Evolutionary conservation across 2,329 filamentous ascomycete species (phyloP).

Genomic region (Westerdykella ornata): DNA sequence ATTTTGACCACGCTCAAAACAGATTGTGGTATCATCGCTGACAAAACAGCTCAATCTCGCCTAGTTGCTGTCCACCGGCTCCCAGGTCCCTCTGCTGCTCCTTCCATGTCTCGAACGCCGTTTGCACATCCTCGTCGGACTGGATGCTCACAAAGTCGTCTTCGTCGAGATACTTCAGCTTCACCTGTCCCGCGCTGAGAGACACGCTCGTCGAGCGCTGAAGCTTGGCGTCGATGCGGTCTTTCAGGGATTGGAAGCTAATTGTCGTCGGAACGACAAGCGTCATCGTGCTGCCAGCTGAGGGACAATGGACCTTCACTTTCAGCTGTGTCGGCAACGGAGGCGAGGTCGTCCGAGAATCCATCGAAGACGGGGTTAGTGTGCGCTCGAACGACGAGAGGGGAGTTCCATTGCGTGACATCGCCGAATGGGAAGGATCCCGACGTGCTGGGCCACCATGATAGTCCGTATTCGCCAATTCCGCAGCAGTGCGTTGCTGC

Average conservation of each 20-base stretch:
- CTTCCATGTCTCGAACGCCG: conserved; percentile 90
- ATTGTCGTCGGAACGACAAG: conserved; percentile 96
- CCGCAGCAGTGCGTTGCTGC: conserved; percentile 33
- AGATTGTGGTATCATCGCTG: conserved; percentile 18
- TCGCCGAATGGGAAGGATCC: conserved; percentile 24
- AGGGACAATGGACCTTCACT: conserved; percentile 79
- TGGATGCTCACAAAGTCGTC: conserved; percentile 90
- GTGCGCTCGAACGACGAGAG: conserved; percentile 37
- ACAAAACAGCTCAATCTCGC: conserved; percentile 66
- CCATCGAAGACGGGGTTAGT: conserved; percentile 34
- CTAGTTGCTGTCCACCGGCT: conserved; percentile 60
- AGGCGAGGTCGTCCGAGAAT: conserved; percentile 37
- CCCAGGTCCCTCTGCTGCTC: conserved; percentile 61
- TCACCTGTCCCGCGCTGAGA: conserved; percentile 73
- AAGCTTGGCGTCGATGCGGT: conserved; percentile 93
- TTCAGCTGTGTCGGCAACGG: conserved; percentile 69
- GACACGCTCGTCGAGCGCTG: conserved; percentile 78
- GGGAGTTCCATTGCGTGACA: conserved; percentile 33
- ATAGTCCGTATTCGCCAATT: conserved; percentile 40
- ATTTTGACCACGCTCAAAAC: background rate
- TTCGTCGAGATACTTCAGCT: conserved; percentile 86
- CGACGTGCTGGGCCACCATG: conserved; percentile 24
- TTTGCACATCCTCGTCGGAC: conserved; percentile 92
- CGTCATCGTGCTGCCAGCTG: conserved; percentile 81
- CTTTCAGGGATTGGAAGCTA: conserved; percentile 84